These are phyloP conservation scores for Colletotrichum orchidophilum DNA, from an alignment of 2,329 filamentous ascomycete genomes.

Conservation along the genomic window DNA sequence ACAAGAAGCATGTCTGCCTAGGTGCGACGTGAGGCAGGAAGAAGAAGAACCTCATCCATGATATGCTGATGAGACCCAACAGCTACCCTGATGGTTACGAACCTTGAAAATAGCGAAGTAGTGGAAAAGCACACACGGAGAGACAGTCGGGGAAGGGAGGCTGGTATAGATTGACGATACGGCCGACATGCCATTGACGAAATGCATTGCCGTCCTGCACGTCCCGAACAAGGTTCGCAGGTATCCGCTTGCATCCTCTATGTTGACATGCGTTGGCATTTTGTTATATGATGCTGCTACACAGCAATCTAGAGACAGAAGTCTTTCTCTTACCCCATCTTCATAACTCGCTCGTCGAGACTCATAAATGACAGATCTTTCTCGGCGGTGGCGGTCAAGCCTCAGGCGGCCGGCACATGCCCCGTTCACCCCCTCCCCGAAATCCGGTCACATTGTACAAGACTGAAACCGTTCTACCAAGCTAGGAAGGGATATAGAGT, in stretches of 20 bases:
- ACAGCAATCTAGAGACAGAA: background rate
- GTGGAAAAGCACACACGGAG: background rate
- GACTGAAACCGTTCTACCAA: conserved; percentile 4
- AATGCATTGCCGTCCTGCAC: background rate
- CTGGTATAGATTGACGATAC: background rate
- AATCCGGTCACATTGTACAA: background rate
- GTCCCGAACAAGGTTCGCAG: background rate
- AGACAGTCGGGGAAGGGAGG: too few relatives aligned
- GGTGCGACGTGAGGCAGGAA: conserved; percentile 2
- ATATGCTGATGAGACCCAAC: background rate
- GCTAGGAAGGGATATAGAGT: background rate
- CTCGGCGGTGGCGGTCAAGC: background rate
- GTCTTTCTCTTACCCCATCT: background rate
- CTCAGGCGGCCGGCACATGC: background rate
- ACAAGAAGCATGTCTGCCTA: conserved; percentile 19
- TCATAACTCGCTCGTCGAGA: background rate
- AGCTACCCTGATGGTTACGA: background rate
- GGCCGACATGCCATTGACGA: background rate
- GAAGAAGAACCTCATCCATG: background rate
- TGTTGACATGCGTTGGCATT: background rate
- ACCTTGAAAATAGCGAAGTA: background rate
- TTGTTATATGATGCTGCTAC: background rate
- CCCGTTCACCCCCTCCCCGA: too few relatives aligned
- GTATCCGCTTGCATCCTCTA: background rate
- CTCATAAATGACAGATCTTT: background rate